These are phyloP conservation scores for Fraxinus angustifolia DNA, from an alignment of 305 asterid genomes.

Conservation along the genomic window DNA sequence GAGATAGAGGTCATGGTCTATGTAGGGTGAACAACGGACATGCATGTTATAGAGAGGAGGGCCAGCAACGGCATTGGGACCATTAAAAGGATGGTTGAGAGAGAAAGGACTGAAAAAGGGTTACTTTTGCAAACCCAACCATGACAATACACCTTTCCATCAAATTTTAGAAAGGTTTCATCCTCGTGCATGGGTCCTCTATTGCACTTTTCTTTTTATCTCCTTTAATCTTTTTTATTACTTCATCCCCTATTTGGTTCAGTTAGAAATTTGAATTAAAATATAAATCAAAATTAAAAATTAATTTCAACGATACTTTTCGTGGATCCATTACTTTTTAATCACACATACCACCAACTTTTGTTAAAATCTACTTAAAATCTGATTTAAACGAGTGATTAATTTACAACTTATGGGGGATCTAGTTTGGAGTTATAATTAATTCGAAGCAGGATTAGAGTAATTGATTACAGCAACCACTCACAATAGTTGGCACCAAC, in stretches of 20 bases:
- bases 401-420: neutral
- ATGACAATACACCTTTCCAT: conserved; percentile 37
- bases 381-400: no score
- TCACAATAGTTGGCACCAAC: no score
- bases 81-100: conserved; percentile 39
- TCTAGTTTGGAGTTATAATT: no score
- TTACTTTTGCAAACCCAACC: conserved; percentile 29
- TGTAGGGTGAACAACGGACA: conserved; percentile 85
- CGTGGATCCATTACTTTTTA: no score
- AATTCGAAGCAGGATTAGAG: no score
- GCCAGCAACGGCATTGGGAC: conserved; percentile 19
- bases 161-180: conserved; percentile 26
- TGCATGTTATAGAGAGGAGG: conserved; percentile 35
- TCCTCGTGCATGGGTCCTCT: conserved; percentile 19
- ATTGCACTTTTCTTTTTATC: conserved; percentile 22
- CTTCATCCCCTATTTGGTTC: neutral
- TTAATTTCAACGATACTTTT: no score
- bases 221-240: neutral
- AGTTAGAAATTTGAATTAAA: no score
- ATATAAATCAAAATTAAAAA: no score
- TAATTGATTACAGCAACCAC: no score
- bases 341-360: no score
- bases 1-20: conserved; percentile 35
- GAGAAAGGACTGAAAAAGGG: conserved; percentile 25
- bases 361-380: no score